These are phyloP conservation scores for Aspergillus taichungensis DNA, from an alignment of 495 filamentous ascomycete genomes.

Conservation along the genomic window DNA sequence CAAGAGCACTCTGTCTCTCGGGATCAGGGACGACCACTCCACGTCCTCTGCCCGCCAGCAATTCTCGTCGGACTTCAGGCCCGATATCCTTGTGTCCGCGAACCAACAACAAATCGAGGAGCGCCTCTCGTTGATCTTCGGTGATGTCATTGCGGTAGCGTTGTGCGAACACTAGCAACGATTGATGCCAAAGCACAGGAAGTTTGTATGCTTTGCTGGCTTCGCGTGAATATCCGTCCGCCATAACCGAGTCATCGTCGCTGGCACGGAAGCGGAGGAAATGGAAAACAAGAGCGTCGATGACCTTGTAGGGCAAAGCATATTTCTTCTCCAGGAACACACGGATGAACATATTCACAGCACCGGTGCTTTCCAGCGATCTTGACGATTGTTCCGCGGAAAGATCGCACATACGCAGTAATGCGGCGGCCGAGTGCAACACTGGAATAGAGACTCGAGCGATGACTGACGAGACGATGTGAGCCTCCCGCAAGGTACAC, in stretches of 20 bases:
- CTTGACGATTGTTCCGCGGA: slow-evolving; percentile 74
- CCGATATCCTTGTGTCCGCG: slow-evolving; percentile 84
- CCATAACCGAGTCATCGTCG: slow-evolving; percentile 40
- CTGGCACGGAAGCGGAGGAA: slow-evolving; percentile 76
- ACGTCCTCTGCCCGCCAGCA: slow-evolving; percentile 80
- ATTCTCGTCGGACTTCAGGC: slow-evolving; percentile 82
- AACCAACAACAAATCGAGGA: slow-evolving; percentile 79
- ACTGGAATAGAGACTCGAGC: slow-evolving; percentile 75
- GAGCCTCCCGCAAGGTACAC: slow-evolving; percentile 83
- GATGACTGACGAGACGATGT: slow-evolving; percentile 78
- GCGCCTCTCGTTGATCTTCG: slow-evolving; percentile 84
- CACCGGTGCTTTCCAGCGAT: slow-evolving; percentile 66
- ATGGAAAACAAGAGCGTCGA: slow-evolving; percentile 92
- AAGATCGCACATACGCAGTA: slow-evolving; percentile 88
- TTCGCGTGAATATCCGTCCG: slow-evolving; percentile 25
- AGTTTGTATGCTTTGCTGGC: slow-evolving; percentile 49
- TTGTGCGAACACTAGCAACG: slow-evolving; percentile 82
- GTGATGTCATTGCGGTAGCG: slow-evolving; percentile 89
- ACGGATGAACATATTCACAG: slow-evolving; percentile 89
- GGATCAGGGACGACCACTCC: slow-evolving; percentile 59
- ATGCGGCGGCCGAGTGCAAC: slow-evolving; percentile 83
- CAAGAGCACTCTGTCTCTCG: slow-evolving; percentile 43
- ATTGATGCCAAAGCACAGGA: slow-evolving; percentile 87
- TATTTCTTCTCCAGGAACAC: slow-evolving; percentile 94
- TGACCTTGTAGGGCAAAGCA: slow-evolving; percentile 86